phyloP scores from a whole-genome alignment of 768 basidiomycete species.

The Pleurotus djamor region DNA sequence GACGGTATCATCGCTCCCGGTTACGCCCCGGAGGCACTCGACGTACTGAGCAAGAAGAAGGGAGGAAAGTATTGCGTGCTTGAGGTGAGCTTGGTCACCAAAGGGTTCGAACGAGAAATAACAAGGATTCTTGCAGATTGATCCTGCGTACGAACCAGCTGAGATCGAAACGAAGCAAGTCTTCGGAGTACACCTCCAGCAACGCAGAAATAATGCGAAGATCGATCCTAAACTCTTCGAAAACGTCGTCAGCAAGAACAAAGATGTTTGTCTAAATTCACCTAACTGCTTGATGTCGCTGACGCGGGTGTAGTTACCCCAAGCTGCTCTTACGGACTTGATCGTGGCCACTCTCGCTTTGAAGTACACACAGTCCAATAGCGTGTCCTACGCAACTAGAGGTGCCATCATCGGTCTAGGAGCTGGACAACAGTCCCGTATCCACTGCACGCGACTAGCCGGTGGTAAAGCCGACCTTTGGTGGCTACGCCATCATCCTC shows the following conservation, averaged over 20 bases:
- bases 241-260: slow-evolving; percentile 89
- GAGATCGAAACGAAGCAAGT: slow-evolving; percentile 92
- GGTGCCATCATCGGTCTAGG: slow-evolving; percentile 95
- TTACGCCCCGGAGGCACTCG: slow-evolving; percentile 84
- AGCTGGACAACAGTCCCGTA: slow-evolving; percentile 97
- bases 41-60: slow-evolving; percentile 93
- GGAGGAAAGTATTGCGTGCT: slow-evolving; percentile 98
- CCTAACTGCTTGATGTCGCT: background rate
- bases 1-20: slow-evolving; percentile 98
- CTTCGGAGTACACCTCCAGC: slow-evolving; percentile 88
- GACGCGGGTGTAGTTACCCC: slow-evolving; percentile 55
- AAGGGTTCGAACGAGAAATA: background rate
- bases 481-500: slow-evolving; percentile 98
- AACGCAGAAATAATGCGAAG: slow-evolving; percentile 87
- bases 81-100: slow-evolving; percentile 48
- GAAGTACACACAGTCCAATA: slow-evolving; percentile 99
- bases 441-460: slow-evolving; percentile 98
- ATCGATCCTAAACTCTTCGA: slow-evolving; percentile 79
- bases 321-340: slow-evolving; percentile 80
- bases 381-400: slow-evolving; percentile 90
- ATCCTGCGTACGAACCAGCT: slow-evolving; percentile 77
- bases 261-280: slow-evolving; percentile 52
- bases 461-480: slow-evolving; percentile 98
- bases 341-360: slow-evolving; percentile 95
- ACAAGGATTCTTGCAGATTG: slow-evolving; percentile 56